Conservation (phyloP, 148 eudicot species). For the Oxyria digyna region DNA sequence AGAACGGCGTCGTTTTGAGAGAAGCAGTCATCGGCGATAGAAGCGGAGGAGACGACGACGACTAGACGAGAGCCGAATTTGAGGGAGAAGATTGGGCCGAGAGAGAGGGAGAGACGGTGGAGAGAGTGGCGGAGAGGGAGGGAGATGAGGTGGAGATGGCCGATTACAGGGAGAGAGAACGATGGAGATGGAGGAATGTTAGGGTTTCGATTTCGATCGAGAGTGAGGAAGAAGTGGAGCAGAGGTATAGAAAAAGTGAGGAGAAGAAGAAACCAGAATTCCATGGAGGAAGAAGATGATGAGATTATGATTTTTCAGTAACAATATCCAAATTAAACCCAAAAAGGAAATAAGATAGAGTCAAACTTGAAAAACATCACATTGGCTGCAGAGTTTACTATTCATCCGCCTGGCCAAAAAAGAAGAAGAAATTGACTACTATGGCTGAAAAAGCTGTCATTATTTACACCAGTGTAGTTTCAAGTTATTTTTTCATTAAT, state of each 20-base stretch:
- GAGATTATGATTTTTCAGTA: no score
- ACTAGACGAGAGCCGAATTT: conserved; percentile 20
- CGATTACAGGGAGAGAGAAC: conserved; percentile 23
- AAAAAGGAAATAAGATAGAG: no score
- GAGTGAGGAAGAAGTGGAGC: background rate
- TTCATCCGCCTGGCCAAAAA: no score
- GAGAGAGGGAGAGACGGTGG: conserved; percentile 12
- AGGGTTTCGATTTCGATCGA: background rate
- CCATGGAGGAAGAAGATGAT: no score
- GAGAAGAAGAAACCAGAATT: background rate
- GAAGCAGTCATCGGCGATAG: conserved; percentile 31
- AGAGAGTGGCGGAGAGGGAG: conserved; percentile 25
- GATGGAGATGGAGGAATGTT: conserved; percentile 26
- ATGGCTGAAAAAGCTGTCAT: no score
- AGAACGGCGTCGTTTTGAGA: conserved; percentile 20
- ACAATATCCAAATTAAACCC: no score
- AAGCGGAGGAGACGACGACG: conserved; percentile 22
- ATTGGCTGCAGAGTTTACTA: no score
- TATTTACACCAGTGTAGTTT: no score
- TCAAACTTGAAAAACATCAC: no score
- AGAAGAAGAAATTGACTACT: no score
- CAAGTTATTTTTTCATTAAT: no score
- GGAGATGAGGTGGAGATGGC: conserved; percentile 35
- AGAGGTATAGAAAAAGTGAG: background rate
- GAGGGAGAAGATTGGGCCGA: conserved; percentile 26